Percentiles rank a stretch among this genome's conserved stretches.
Evolutionary conservation across 2,329 filamentous ascomycete genomes (phyloP).

Genomic region (Aspergillus sp.): DNA sequence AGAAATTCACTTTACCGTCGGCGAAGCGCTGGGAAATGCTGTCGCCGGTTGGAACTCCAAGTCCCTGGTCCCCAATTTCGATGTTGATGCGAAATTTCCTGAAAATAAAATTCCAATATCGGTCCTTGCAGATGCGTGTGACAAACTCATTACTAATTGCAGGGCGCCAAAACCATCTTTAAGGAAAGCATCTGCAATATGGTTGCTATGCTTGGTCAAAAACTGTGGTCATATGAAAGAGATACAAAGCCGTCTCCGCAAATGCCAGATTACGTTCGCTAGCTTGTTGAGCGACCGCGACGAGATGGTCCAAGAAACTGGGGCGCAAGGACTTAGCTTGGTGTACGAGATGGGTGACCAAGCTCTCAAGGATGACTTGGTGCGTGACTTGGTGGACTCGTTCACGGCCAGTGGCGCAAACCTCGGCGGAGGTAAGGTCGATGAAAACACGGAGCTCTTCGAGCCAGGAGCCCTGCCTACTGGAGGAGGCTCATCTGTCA

Average conservation of each 20-base stretch:
- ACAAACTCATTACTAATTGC: conserved; percentile 74
- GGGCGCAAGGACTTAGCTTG: conserved; percentile 83
- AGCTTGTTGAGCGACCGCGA: conserved; percentile 82
- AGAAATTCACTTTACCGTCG: conserved; percentile 86
- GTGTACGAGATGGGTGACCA: conserved; percentile 92
- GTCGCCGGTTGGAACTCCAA: conserved; percentile 81
- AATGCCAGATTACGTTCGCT: conserved; percentile 86
- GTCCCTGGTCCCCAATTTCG: conserved; percentile 70
- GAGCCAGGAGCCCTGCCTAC: conserved; percentile 88
- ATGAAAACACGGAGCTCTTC: conserved; percentile 88
- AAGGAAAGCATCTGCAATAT: conserved; percentile 89
- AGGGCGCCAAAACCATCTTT: conserved; percentile 83
- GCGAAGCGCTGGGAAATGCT: conserved; percentile 79
- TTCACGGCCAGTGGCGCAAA: conserved; percentile 70
- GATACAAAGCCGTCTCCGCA: conserved; percentile 70
- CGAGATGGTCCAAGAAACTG: conserved; percentile 92
- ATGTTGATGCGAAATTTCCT: conserved; percentile 62
- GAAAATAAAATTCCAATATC: conserved; percentile 36
- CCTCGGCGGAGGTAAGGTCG: conserved; percentile 72
- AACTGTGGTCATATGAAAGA: conserved; percentile 78
- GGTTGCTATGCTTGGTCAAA: conserved; percentile 88
- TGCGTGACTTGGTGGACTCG: conserved; percentile 81
- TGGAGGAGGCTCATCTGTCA: conserved; percentile 83
- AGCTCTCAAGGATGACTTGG: conserved; percentile 75
- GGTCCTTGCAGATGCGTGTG: conserved; percentile 58